Conservation (phyloP, 2,329 filamentous ascomycete species). For the Aspergillus phoenicis region DNA sequence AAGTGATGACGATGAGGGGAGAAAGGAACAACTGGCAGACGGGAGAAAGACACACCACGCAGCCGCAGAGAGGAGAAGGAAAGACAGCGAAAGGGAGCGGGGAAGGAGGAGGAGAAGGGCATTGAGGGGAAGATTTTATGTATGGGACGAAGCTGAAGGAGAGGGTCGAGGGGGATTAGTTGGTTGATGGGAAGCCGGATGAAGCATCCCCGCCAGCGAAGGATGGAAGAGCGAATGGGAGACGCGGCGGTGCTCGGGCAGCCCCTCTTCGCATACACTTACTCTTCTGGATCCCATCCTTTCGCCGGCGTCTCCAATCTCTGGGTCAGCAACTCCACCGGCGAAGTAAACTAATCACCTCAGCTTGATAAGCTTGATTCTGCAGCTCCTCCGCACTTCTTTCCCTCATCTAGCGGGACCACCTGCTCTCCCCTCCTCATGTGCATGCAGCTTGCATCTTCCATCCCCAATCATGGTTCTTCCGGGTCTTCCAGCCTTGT, state of each 20-base stretch:
- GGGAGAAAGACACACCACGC: conserved; percentile 12
- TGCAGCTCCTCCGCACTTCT: neutral
- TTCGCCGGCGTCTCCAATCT: neutral
- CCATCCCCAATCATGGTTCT: conserved; percentile 1
- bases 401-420: neutral
- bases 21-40: conserved; percentile 13
- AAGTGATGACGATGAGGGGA: conserved; percentile 24
- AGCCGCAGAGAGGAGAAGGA: conserved; percentile 12
- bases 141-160: neutral
- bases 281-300: conserved; percentile 30
- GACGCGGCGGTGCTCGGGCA: neutral
- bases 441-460: neutral
- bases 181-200: neutral
- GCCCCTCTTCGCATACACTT: conserved; percentile 36
- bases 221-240: conserved; percentile 22
- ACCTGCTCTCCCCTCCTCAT: neutral
- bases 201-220: conserved; percentile 22
- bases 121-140: conserved; percentile 2
- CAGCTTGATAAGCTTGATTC: neutral
- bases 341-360: no score
- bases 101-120: conserved; percentile 11
- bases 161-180: conserved; percentile 1
- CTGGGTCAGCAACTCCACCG: neutral
- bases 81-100: conserved; percentile 1
- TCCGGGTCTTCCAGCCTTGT: neutral